Evolutionary conservation across 352 stramenopile genomes (phyloP).

Genomic region (Phytopythium mirpurense): DNA sequence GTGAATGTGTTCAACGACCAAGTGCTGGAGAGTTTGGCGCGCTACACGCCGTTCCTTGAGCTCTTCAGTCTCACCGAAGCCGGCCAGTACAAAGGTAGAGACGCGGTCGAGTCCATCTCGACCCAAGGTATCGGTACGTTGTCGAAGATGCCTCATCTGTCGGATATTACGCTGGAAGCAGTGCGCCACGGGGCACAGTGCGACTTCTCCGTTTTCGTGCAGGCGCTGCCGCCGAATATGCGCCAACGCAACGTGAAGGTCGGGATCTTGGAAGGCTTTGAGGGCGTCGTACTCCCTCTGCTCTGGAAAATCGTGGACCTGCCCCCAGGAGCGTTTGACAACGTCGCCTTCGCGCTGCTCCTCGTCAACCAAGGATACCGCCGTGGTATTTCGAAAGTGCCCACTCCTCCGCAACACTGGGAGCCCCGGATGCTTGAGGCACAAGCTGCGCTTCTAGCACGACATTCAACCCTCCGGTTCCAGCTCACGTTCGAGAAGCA

Average conservation of each 20-base stretch:
- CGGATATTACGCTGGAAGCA: constrained; percentile 31
- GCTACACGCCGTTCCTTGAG: constrained; percentile 21
- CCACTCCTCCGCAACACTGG: constrained; percentile 17
- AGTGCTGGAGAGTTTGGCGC: constrained; percentile 22
- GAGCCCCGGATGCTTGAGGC: constrained; percentile 19
- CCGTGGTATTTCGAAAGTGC: constrained; percentile 16
- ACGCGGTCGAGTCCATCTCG: constrained; percentile 26
- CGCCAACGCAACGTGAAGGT: constrained; percentile 41
- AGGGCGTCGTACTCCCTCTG: constrained; percentile 25
- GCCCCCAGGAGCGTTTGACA: constrained; percentile 14
- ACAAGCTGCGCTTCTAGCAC: constrained; percentile 14
- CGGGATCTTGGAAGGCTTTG: constrained; percentile 26
- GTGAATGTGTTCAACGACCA: constrained; percentile 33
- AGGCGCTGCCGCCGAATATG: constrained; percentile 14
- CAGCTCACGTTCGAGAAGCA: constrained; percentile 34
- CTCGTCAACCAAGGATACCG: constrained; percentile 31
- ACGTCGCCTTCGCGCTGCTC: constrained; percentile 27
- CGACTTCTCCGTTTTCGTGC: constrained; percentile 25
- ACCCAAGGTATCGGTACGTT: constrained; percentile 22
- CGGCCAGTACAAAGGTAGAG: constrained; percentile 20
- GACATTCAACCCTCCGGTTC: constrained; percentile 28
- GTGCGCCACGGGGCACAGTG: constrained; percentile 15
- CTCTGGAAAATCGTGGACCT: constrained; percentile 20
- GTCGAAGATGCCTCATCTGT: constrained; percentile 26
- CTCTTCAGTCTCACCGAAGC: constrained; percentile 30